Conservation (phyloP, 306 rosid genomes). For the Prunus kanzakura region DNA sequence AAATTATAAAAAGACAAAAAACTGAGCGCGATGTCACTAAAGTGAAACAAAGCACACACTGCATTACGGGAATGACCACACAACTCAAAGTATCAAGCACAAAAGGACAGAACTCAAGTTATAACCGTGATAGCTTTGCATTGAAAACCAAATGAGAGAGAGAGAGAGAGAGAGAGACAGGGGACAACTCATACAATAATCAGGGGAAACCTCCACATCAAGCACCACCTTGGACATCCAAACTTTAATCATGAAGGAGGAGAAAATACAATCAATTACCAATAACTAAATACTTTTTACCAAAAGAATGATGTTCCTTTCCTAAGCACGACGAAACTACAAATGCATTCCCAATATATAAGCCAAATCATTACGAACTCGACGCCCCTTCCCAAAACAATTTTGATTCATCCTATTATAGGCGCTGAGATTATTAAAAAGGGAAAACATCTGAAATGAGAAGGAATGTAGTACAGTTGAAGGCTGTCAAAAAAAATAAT, state of each 20-base stretch:
- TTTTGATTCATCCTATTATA: background rate
- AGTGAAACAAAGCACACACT: background rate
- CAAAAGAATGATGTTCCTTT: background rate
- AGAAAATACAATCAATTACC: slow-evolving; percentile 1
- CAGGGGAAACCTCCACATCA: background rate
- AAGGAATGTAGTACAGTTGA: background rate
- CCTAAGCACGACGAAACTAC: background rate
- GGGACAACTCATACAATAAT: background rate
- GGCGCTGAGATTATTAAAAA: background rate
- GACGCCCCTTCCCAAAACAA: background rate
- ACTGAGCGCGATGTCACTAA: background rate
- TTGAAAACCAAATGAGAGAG: background rate
- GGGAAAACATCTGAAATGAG: background rate
- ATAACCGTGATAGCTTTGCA: background rate
- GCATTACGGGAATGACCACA: background rate
- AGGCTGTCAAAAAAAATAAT: background rate
- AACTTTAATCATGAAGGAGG: background rate
- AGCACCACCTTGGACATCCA: background rate
- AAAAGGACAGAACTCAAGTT: background rate
- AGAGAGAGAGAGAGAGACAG: background rate
- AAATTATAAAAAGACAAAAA: background rate
- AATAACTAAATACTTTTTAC: background rate
- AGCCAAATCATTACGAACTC: background rate
- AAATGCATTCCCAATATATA: background rate
- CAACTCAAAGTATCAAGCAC: background rate